Base-by-base conservation (phyloP, 2,329 filamentous ascomycete genomes). In the Lojkania enalia region DNA sequence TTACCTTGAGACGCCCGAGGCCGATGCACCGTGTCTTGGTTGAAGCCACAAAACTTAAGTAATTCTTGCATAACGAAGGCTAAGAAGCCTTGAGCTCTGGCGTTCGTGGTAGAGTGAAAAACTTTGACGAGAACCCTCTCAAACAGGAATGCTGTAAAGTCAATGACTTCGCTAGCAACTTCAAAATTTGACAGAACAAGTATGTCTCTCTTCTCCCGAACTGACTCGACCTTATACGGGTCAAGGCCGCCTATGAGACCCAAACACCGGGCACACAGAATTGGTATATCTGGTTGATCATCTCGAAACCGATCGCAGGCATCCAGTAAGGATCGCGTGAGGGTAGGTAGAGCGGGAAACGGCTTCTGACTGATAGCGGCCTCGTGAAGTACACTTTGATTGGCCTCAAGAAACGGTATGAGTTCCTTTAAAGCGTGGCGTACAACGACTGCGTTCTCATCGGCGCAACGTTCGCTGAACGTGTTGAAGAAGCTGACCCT, bases 11-110 rank as follows among this genome's bases (percentile, higher is more conserved):
- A 74, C 36, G 77, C 73, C 27, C 79, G 75, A 29, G 77, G 74
- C 33, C 77, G 74, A 14, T 77, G 67, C 20, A 73, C 72, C 29
- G 77, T 72, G 15, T 76, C 81, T 9, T 79, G 74, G 46, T 78
- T 84, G 60, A 96, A 85, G 20, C 87, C 85, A 60, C 87, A 89
- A 54, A 86, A 83, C 33, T 85, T 84, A 3, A 97, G 78, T 30
- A 97, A 78, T 59, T 95, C 87, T 69, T 99, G 94, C 84, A 99
- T 96, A 2, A 87, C 88, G 69, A 88, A 99, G 1, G 92, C 92
- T 14, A 99, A 77, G 63, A 95, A 96, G 0, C 90, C 91, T 67
- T 97, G 94, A 4, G 90, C 80, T 53, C 84, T 85, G 2, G 90
- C 87, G 64, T 96, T 95, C 0, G 87, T 94, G 1, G 89, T 87